A percentile compares a stretch with the other conserved stretches of the same genome.
phyloP scores from a whole-genome alignment of 257 asterid species.

The Przewalskia tangutica region DNA sequence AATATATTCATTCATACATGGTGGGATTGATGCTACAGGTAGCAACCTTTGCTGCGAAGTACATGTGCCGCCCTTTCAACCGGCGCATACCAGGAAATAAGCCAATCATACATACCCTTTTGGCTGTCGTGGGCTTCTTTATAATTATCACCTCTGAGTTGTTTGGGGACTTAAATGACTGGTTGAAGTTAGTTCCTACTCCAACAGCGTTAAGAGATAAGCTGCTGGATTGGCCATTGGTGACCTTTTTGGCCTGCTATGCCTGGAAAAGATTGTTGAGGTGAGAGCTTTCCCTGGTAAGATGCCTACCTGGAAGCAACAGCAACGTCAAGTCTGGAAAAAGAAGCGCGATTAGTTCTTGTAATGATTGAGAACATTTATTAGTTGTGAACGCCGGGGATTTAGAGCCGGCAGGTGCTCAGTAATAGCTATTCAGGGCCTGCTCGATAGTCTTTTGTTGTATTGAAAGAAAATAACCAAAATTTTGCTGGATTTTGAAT shows the following conservation, averaged over 20 bases:
- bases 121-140: conserved; percentile 63
- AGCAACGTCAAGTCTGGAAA: conserved; percentile 39
- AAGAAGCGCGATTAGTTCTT: conserved; percentile 22
- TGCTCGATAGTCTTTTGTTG: background rate
- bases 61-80: conserved; percentile 85
- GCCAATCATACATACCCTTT: conserved; percentile 52
- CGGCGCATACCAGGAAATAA: conserved; percentile 67
- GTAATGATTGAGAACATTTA: background rate
- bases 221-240: conserved; percentile 68
- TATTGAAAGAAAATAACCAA: background rate
- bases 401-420: background rate
- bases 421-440: background rate
- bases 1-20: conserved; percentile 78
- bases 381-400: background rate
- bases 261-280: conserved; percentile 65
- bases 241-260: conserved; percentile 47
- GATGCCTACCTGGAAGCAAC: conserved; percentile 86
- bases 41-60: conserved; percentile 88
- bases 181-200: conserved; percentile 67
- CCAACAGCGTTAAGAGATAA: conserved; percentile 58
- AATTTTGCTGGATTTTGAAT: background rate
- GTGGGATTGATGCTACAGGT: conserved; percentile 92
- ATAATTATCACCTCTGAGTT: conserved; percentile 68
- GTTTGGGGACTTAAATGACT: conserved; percentile 66
- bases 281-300: conserved; percentile 77